Conservation (phyloP, 1,284 basidiomycete genomes). For the Cutaneotrichosporon spelunceum region DNA sequence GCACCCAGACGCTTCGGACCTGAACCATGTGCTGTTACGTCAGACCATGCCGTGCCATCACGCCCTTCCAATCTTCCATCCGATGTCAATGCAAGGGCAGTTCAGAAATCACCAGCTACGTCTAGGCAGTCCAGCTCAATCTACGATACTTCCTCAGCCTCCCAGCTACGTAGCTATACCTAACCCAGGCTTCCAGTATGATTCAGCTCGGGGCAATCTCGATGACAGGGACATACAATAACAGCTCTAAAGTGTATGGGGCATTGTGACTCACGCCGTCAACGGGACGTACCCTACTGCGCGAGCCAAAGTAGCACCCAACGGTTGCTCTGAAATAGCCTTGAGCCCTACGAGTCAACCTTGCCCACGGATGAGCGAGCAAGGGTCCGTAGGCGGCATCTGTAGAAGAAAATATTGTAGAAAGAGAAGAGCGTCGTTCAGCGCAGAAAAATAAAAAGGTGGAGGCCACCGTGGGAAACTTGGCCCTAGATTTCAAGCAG, state of each 20-base stretch:
- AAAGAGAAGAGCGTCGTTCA: not conserved
- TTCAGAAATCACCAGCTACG: too few species aligned
- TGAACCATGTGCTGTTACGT: too few species aligned
- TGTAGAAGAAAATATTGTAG: conserved; percentile 19
- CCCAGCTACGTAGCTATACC: not conserved
- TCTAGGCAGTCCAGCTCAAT: too few species aligned
- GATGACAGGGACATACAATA: too few species aligned
- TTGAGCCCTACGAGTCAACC: conserved; percentile 20
- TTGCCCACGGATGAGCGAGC: conserved; percentile 8
- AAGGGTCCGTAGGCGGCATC: conserved; percentile 23
- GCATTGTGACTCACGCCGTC: conserved; percentile 27
- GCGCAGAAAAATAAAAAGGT: not conserved
- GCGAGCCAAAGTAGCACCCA: conserved; percentile 29
- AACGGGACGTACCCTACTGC: conserved; percentile 15
- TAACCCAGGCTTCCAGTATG: too few species aligned
- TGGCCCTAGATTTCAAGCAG: not conserved
- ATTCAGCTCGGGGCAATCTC: too few species aligned
- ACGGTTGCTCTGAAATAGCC: conserved; percentile 19
- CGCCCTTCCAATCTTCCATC: too few species aligned
- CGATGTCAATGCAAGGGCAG: too few species aligned
- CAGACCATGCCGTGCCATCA: too few species aligned
- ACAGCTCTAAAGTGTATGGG: conserved; percentile 12
- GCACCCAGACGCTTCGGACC: not conserved
- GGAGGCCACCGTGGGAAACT: conserved; percentile 1
- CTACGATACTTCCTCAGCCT: too few species aligned